Percentiles rank a stretch among this genome's conserved stretches.
phyloP scores from a whole-genome alignment of 345 rosid species.

The Clausena lansium region DNA sequence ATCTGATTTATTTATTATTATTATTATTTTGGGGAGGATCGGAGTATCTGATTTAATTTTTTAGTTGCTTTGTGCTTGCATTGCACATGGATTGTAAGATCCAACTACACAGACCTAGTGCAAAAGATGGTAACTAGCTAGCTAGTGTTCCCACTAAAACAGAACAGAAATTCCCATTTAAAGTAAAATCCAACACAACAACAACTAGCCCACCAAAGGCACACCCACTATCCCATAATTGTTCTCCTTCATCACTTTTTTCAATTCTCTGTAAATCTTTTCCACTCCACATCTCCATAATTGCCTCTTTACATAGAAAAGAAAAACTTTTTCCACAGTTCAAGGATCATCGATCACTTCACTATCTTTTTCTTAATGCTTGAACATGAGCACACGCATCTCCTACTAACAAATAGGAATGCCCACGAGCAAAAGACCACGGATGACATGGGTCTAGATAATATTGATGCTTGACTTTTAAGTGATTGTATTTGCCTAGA shows the following conservation, averaged over 20 bases:
- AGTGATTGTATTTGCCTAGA: neutral
- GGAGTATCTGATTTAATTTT: too few relatives aligned
- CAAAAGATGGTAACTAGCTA: neutral
- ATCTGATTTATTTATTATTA: too few relatives aligned
- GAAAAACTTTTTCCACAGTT: slow-evolving; percentile 49
- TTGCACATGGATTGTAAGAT: neutral
- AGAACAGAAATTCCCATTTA: slow-evolving; percentile 25
- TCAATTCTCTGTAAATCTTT: neutral
- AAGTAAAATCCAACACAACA: slow-evolving; percentile 25
- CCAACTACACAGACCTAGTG: neutral
- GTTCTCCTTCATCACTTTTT: slow-evolving; percentile 8
- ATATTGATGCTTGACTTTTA: slow-evolving; percentile 23
- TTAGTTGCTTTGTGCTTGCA: neutral
- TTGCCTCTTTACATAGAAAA: slow-evolving; percentile 42
- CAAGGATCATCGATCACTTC: slow-evolving; percentile 22
- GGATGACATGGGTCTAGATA: slow-evolving; percentile 11
- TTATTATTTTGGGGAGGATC: too few relatives aligned
- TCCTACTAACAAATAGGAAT: slow-evolving; percentile 26
- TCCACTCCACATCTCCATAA: slow-evolving; percentile 32
- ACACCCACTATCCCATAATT: neutral
- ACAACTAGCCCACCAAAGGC: slow-evolving; percentile 23
- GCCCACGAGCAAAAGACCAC: slow-evolving; percentile 15
- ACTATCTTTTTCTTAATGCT: neutral
- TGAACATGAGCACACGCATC: slow-evolving; percentile 26
- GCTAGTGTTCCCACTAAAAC: slow-evolving; percentile 16